These are phyloP conservation scores for Chalciporus sp. DNA, from an alignment of 1,284 basidiomycete genomes.

Conservation along the genomic window DNA sequence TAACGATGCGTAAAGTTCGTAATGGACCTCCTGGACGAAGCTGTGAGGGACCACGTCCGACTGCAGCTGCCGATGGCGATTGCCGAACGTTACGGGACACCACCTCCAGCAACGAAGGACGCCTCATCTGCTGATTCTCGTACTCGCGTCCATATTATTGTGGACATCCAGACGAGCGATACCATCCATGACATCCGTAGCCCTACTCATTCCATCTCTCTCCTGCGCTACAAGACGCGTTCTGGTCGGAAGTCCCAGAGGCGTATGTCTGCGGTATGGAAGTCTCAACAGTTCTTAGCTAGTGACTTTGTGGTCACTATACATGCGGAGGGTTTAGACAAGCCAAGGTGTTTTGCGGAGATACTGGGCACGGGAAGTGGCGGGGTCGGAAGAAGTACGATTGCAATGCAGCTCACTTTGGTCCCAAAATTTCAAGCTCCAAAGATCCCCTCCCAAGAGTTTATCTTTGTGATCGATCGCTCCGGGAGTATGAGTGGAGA, in stretches of 20 bases:
- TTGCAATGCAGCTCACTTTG: slow-evolving; percentile 54
- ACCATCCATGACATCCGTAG: slow-evolving; percentile 40
- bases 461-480: slow-evolving; percentile 46
- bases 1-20: slow-evolving; percentile 27
- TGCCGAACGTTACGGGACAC: slow-evolving; percentile 52
- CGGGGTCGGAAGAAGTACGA: slow-evolving; percentile 30
- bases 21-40: slow-evolving; percentile 49
- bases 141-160: slow-evolving; percentile 43
- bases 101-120: slow-evolving; percentile 38
- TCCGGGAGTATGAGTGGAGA: slow-evolving; percentile 41
- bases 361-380: slow-evolving; percentile 29
- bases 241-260: slow-evolving; percentile 39
- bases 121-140: slow-evolving; percentile 31
- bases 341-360: slow-evolving; percentile 58
- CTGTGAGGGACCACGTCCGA: slow-evolving; percentile 47
- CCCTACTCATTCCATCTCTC: slow-evolving; percentile 44
- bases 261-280: slow-evolving; percentile 41
- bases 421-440: slow-evolving; percentile 50
- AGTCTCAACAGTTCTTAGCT: slow-evolving; percentile 42
- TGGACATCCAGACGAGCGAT: slow-evolving; percentile 50
- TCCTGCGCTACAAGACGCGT: slow-evolving; percentile 37
- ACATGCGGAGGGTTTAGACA: slow-evolving; percentile 47
- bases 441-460: slow-evolving; percentile 41
- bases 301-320: slow-evolving; percentile 51
- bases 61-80: slow-evolving; percentile 53